phyloP scores from a whole-genome alignment of 768 basidiomycete species.

The Boletus edulis region DNA sequence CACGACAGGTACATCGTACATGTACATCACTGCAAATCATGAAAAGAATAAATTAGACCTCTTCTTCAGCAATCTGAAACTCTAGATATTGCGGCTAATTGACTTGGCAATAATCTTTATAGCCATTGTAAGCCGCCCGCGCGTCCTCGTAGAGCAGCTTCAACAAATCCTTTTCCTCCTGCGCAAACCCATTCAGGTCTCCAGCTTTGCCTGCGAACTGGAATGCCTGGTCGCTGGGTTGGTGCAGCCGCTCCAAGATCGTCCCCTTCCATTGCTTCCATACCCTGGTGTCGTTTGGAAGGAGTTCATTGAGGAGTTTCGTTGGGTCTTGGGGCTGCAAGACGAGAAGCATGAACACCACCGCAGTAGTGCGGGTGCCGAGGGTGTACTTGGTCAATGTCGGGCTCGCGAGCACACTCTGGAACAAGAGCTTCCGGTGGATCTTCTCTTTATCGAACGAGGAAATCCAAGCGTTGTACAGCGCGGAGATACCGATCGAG shows the following conservation, averaged over 20 bases:
- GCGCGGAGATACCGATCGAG: slow-evolving; percentile 25
- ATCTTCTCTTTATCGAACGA: slow-evolving; percentile 32
- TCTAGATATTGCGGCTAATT: neutral
- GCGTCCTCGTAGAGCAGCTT: slow-evolving; percentile 13
- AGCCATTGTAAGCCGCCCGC: slow-evolving; percentile 8
- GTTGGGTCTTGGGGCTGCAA: slow-evolving; percentile 4
- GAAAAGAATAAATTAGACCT: too few species aligned
- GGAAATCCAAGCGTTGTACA: slow-evolving; percentile 22
- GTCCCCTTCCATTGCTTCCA: slow-evolving; percentile 21
- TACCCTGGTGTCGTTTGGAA: slow-evolving; percentile 22
- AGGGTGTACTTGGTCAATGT: slow-evolving; percentile 14
- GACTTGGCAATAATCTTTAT: slow-evolving; percentile 4
- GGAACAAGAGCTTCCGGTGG: slow-evolving; percentile 11
- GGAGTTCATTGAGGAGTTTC: slow-evolving; percentile 8
- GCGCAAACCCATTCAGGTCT: neutral
- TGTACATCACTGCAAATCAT: too few species aligned
- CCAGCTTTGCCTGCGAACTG: neutral
- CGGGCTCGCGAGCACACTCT: slow-evolving; percentile 11
- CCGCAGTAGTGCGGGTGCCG: slow-evolving; percentile 14
- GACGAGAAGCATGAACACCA: slow-evolving; percentile 17
- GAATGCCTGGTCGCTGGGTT: neutral
- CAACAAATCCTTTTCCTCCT: slow-evolving; percentile 9
- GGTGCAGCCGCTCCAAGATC: slow-evolving; percentile 3
- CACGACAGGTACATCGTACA: too few species aligned
- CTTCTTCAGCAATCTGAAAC: too few species aligned